These are phyloP conservation scores for Tricladium varicosporioides DNA, from an alignment of 2,329 filamentous ascomycete species.

Conservation along the genomic window DNA sequence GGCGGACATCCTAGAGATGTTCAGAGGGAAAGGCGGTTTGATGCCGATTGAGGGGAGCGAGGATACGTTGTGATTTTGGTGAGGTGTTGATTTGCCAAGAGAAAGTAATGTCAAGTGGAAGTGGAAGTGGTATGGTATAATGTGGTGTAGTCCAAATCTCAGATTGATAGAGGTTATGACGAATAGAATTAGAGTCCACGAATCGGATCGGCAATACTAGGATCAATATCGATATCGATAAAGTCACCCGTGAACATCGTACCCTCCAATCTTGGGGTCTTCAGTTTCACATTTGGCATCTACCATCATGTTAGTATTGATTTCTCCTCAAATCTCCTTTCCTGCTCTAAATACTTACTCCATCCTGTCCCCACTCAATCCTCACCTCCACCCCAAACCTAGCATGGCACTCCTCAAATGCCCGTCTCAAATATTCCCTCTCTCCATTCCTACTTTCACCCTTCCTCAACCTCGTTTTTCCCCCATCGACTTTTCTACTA, in stretches of 20 bases:
- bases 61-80: background rate
- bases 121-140: too few relatives aligned
- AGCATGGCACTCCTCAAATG: slow-evolving; percentile 9
- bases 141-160: too few relatives aligned
- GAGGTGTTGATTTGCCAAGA: background rate
- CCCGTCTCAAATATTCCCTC: background rate
- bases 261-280: background rate
- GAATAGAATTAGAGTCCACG: background rate
- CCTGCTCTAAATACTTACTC: background rate
- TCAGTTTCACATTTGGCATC: background rate
- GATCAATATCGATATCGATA: background rate
- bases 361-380: background rate
- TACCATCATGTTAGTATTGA: background rate
- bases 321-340: background rate
- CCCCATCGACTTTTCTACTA: too few relatives aligned
- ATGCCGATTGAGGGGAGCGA: background rate
- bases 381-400: background rate
- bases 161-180: background rate
- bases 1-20: slow-evolving; percentile 44
- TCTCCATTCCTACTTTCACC: background rate
- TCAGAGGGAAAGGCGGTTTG: background rate
- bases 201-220: too few relatives aligned
- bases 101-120: too few relatives aligned
- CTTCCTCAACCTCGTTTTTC: background rate
- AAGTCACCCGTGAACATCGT: slow-evolving; percentile 1